These are phyloP conservation scores for Cornus florida DNA, from an alignment of 148 eudicot species.

Conservation along the genomic window DNA sequence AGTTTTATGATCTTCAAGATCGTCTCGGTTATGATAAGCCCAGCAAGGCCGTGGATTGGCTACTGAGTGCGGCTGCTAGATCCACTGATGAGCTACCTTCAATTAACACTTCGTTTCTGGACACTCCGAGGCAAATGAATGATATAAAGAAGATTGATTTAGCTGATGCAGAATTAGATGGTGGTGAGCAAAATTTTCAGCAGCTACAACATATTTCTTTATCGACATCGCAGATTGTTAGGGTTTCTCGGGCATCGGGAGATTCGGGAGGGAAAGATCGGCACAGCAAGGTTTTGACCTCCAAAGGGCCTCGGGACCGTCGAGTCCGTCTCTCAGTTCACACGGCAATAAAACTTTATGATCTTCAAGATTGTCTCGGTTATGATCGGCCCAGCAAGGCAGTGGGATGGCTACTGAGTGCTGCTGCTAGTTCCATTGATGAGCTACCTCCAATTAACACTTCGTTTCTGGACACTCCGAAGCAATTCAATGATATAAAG, in stretches of 20 bases:
- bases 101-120: conserved; percentile 44
- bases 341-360: conserved; percentile 89
- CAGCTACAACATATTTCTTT: conserved; percentile 27
- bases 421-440: conserved; percentile 62
- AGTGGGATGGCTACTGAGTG: conserved; percentile 88
- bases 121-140: conserved; percentile 49
- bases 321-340: conserved; percentile 78
- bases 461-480: conserved; percentile 54
- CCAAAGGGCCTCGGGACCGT: conserved; percentile 79
- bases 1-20: conserved; percentile 89
- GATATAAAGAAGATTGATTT: conserved; percentile 39
- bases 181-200: conserved; percentile 11
- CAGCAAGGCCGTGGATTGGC: conserved; percentile 95
- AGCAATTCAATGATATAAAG: conserved; percentile 42
- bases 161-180: conserved; percentile 34
- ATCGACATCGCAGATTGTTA: conserved; percentile 71
- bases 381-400: conserved; percentile 94
- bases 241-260: conserved; percentile 91
- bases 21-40: conserved; percentile 85
- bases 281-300: conserved; percentile 90
- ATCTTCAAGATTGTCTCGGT: conserved; percentile 80
- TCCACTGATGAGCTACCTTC: conserved; percentile 78
- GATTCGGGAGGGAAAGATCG: conserved; percentile 94
- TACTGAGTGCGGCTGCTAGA: conserved; percentile 65
- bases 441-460: conserved; percentile 66